Base-by-base conservation (phyloP, 1,139 yeast genomes). In the Kurtzmaniella quercitrusa region DNA sequence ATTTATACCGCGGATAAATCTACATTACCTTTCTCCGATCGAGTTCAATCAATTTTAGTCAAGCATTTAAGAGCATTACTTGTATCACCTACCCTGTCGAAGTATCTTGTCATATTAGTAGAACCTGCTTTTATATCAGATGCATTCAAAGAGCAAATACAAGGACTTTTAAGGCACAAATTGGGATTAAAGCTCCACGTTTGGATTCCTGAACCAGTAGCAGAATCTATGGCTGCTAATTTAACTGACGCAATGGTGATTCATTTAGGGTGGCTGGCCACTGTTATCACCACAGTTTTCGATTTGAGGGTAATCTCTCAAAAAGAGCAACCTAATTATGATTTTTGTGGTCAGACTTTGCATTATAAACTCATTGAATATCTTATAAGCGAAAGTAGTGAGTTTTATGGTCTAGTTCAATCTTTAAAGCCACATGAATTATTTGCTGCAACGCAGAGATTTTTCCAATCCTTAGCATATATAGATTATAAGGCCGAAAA, bases 261-360 rank as follows among this genome's bases (percentile, higher is more conserved):
- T 6, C 45, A 42, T 34, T 11, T 42, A 7, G 45, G 45, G 12
- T 42, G 45, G 45, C 45, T 42, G 45, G 33, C 45, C 15, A 20
- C 33, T 6, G 22, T 33, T 3, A 19, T 42, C 2, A 21, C 38
- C 6, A 15, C 38, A 4, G 38, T 42, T 8, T 2, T 38, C 4
- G 45, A 42, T 34, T 40, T 42, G n/a, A 20, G 45, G n/a, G 17
- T 42, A 5, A 26, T 40, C 17, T n/a, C 21, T 19, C 16, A 26
- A 7, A 36, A 19, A 30, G 45, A 42, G 14, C 34, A 14, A 12
- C 15, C 11, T 14, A 16, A 16, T 3, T n/a, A 4, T 3, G 18
- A 39, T 5, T 21, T 36, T 9, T 36, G 40, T 3, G 45, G 45
- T 17, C 11, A 12, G 7, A 14, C 33, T 9, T 33, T 42, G 34